Conservation (phyloP, 1,284 basidiomycete genomes). For the Ceratobasidium sp. region DNA sequence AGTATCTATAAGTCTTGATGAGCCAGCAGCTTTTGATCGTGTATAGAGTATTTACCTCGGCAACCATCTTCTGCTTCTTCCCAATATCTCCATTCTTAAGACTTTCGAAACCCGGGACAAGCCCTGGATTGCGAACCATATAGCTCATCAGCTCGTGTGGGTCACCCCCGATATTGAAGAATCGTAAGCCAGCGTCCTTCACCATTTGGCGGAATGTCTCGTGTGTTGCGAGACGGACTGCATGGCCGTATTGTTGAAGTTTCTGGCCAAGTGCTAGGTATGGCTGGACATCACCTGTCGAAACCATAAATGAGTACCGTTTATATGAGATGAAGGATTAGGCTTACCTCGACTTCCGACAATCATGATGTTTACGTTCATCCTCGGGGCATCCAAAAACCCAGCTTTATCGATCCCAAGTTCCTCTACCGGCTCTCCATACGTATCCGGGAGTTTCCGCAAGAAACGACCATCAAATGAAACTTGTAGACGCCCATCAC, state of each 20-base stretch:
- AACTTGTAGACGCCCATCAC: slow-evolving; percentile 15
- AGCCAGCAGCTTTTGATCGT: not conserved
- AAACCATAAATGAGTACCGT: no score
- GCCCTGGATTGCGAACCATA: slow-evolving; percentile 70
- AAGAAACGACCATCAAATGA: not conserved
- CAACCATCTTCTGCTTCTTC: slow-evolving; percentile 65
- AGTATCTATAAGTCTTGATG: slow-evolving; percentile 62
- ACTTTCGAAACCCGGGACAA: slow-evolving; percentile 66
- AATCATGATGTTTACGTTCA: slow-evolving; percentile 75
- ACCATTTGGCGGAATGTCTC: slow-evolving; percentile 73
- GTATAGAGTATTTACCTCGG: slow-evolving; percentile 55
- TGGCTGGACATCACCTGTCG: slow-evolving; percentile 76
- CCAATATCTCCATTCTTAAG: slow-evolving; percentile 66
- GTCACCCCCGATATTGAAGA: slow-evolving; percentile 71
- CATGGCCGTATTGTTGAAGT: slow-evolving; percentile 70
- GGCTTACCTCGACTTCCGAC: slow-evolving; percentile 70
- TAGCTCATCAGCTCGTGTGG: slow-evolving; percentile 72
- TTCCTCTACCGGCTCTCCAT: not conserved
- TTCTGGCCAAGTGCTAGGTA: slow-evolving; percentile 73
- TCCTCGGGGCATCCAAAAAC: slow-evolving; percentile 57
- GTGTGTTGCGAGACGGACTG: slow-evolving; percentile 76
- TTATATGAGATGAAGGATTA: not conserved
- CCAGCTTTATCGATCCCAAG: not conserved
- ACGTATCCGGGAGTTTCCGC: not conserved
- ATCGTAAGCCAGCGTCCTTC: slow-evolving; percentile 65